Evolutionary conservation across 2,329 filamentous ascomycete species (phyloP).

Genomic region (Penicillium hesseltinei): DNA sequence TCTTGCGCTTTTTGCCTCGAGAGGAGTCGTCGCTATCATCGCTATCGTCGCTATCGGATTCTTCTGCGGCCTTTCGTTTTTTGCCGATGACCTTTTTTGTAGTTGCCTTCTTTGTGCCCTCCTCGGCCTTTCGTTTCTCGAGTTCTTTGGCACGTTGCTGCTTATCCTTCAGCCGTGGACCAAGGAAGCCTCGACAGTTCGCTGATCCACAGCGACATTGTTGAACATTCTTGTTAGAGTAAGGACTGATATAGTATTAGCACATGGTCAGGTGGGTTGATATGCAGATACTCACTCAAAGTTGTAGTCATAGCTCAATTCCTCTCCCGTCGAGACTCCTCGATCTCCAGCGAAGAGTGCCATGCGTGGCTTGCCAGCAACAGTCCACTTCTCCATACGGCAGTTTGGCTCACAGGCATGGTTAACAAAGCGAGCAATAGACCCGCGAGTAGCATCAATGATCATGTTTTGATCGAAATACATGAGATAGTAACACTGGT

Average conservation of each 20-base stretch:
- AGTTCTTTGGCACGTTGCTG: conserved; percentile 35
- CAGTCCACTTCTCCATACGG: conserved; percentile 97
- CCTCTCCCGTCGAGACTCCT: conserved; percentile 90
- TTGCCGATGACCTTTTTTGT: conserved; percentile 30
- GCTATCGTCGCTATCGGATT: conserved; percentile 5
- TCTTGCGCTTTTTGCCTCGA: conserved; percentile 28
- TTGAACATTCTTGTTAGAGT: conserved; percentile 62
- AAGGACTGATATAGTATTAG: conserved; percentile 43
- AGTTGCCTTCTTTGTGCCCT: conserved; percentile 16
- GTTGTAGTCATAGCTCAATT: conserved; percentile 91
- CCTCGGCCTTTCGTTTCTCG: conserved; percentile 26
- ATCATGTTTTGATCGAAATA: conserved; percentile 98
- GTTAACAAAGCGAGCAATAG: conserved; percentile 96
- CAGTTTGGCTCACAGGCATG: conserved; percentile 97
- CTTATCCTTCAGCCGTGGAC: conserved; percentile 54
- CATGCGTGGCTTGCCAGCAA: conserved; percentile 90
- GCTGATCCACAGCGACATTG: conserved; percentile 61
- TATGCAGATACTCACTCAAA: conserved; percentile 55
- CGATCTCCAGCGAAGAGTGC: conserved; percentile 88
- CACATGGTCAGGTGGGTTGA: neutral
- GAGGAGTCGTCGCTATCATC: neutral
- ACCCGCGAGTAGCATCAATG: conserved; percentile 93
- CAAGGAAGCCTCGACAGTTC: conserved; percentile 62
- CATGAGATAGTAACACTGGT: conserved; percentile 95
- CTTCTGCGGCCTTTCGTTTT: conserved; percentile 33